Base-by-base conservation (phyloP, 225 moss, liverwort and hornwort species). In the Bryum argenteum region DNA sequence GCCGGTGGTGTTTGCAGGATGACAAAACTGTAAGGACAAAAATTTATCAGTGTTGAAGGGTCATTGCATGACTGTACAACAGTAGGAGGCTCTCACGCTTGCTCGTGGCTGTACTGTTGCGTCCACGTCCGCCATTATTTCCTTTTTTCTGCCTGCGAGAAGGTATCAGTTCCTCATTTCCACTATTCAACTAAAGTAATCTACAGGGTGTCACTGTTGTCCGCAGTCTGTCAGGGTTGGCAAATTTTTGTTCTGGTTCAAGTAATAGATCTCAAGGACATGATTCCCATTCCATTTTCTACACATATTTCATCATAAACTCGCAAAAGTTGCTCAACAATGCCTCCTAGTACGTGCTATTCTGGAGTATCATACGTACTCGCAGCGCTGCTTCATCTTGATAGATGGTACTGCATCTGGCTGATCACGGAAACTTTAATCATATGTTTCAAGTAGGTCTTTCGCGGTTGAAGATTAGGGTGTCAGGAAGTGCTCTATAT, bases 181-280 rank as follows among this genome's bases (percentile, higher is more conserved):
- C 11, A 11, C 15, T 39, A 19, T 10, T 61, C 16, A 37, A 1
- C 52, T 61, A 1, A 12, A 62, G 51, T 52, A 63, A 74, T 63
- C 74, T 41, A 17, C 68, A 57, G 26, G 62, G 48, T 69, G 69
- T 69, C 8, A 50, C 68, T 63, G 57, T 48, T 54, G 54, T 69
- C 28, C 48, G 33, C 3, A 51, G 33, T 33, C 41, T 50, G 51
- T 74, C 58, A 24, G 69, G 45, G 63, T 63, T 50, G 50, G 48
- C 3, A 41, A 74, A 42, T 33, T 50, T 2, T 63, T 69, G 56
- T 73, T 63, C 48, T 48, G 63, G 68, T 73, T 26, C 16, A 48
- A 37, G 20, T 39, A 39, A n/a, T 59, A 20, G 19, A 10, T 33
- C 10, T 19, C 33, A 48, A 70, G 13, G 4, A 4, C 24, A 22